Conservation (phyloP, 2,329 filamentous ascomycete genomes). For the Scedosporium dehoogii region DNA sequence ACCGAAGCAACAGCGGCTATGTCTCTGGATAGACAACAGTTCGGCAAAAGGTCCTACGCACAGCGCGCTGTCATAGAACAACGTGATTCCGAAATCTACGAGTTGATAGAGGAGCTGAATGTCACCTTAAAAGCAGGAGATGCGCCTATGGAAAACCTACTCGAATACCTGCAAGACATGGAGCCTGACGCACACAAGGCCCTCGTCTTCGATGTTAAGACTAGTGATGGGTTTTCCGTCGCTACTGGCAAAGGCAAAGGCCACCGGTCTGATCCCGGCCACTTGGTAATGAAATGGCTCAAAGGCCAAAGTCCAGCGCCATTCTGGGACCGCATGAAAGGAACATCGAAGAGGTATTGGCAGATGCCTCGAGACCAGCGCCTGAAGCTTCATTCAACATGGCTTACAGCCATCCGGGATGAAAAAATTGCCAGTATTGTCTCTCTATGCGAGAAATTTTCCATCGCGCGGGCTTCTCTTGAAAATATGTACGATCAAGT, state of each 20-base stretch:
- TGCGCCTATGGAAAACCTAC: background rate
- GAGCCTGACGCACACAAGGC: conserved; percentile 1
- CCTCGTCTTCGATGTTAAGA: background rate
- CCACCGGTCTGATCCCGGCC: conserved; percentile 17
- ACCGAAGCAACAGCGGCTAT: conserved; percentile 37
- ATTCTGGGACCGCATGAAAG: conserved; percentile 21
- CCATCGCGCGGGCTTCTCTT: conserved; percentile 29
- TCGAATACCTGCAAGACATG: conserved; percentile 8
- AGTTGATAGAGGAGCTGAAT: conserved; percentile 24
- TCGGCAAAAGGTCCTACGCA: background rate
- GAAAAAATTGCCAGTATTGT: conserved; percentile 38
- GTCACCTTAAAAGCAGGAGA: conserved; percentile 6
- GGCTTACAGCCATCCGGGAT: conserved; percentile 33
- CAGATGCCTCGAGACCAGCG: conserved; percentile 29
- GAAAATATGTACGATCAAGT: conserved; percentile 32
- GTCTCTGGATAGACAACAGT: conserved; percentile 30
- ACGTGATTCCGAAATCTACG: conserved; percentile 26
- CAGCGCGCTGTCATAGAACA: conserved; percentile 20
- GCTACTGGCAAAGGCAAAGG: background rate
- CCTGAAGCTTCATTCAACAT: conserved; percentile 23
- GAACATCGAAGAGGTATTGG: conserved; percentile 38
- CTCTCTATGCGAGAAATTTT: conserved; percentile 27
- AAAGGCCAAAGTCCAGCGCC: conserved; percentile 33
- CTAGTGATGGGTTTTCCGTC: conserved; percentile 1
- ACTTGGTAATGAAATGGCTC: conserved; percentile 46